A percentile compares a stretch with the other conserved stretches of the same genome.
Conservation (phyloP, 768 basidiomycete species). For the Daedaleopsis nitida region DNA sequence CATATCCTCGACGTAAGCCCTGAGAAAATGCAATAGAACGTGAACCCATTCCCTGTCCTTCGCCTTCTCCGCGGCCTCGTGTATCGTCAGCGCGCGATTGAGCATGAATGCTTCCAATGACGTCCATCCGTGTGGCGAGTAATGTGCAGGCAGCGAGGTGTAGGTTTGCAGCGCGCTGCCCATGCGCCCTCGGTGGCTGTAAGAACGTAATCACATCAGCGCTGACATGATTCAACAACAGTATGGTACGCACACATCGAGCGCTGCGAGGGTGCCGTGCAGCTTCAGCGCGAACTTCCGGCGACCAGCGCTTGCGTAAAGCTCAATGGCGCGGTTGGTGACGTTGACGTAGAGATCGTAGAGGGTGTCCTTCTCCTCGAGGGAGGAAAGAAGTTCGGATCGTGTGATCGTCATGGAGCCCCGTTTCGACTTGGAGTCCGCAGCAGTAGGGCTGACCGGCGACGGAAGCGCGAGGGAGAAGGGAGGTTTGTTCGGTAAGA, state of each 20-base stretch:
- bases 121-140: constrained; percentile 80
- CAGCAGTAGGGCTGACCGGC: constrained; percentile 14
- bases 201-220: background rate
- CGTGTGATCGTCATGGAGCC: constrained; percentile 51
- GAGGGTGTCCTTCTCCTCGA: constrained; percentile 61
- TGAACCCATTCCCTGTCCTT: constrained; percentile 82
- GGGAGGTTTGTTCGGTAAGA: constrained; percentile 72
- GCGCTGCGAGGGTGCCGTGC: constrained; percentile 82
- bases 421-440: constrained; percentile 23
- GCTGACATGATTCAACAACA: background rate
- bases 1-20: constrained; percentile 59
- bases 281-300: constrained; percentile 85
- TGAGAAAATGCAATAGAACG: constrained; percentile 74
- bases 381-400: constrained; percentile 57
- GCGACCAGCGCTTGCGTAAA: constrained; percentile 81
- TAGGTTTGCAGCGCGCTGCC: constrained; percentile 68
- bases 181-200: constrained; percentile 68
- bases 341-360: constrained; percentile 74
- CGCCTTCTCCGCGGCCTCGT: constrained; percentile 54
- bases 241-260: constrained; percentile 72
- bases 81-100: constrained; percentile 69
- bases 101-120: constrained; percentile 81
- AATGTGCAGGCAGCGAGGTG: constrained; percentile 82
- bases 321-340: constrained; percentile 82
- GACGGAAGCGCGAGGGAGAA: constrained; percentile 58